These are phyloP conservation scores for Schwanniomyces sp. DNA, from an alignment of 805 yeast species.

Conservation along the genomic window DNA sequence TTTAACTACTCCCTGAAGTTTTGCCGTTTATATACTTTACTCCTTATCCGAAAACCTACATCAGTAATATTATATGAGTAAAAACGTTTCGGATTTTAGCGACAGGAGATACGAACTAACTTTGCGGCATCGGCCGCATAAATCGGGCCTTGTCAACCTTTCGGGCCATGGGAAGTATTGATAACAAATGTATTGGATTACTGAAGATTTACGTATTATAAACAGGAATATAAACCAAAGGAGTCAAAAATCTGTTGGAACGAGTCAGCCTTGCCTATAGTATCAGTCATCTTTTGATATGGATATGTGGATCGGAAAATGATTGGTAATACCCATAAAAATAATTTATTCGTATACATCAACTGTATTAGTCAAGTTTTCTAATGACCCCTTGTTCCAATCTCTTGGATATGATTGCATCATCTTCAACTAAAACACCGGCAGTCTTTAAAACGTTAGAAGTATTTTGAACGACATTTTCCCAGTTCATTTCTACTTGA, in stretches of 20 bases:
- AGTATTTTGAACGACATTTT: conserved; percentile 54
- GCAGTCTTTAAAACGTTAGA: conserved; percentile 59
- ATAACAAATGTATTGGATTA: background rate
- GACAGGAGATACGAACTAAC: background rate
- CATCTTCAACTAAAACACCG: conserved; percentile 48
- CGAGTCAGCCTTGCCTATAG: background rate
- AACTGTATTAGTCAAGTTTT: background rate
- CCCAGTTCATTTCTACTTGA: conserved; percentile 43
- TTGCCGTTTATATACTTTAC: background rate
- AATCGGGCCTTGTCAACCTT: background rate
- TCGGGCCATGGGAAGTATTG: background rate
- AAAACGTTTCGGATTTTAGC: background rate
- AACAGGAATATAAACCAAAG: background rate
- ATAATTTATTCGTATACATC: background rate
- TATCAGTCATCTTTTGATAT: background rate
- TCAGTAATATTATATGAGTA: background rate
- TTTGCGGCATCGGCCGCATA: background rate
- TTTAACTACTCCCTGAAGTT: background rate
- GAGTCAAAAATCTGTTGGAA: background rate
- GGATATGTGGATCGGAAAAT: background rate
- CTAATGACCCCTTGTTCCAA: conserved; percentile 21
- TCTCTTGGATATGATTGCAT: conserved; percentile 22
- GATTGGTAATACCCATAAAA: background rate
- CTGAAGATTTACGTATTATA: background rate
- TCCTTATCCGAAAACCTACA: background rate